Evolutionary conservation across 2,329 filamentous ascomycete species (phyloP).

Genomic region (Pseudofabraea citricarpa): DNA sequence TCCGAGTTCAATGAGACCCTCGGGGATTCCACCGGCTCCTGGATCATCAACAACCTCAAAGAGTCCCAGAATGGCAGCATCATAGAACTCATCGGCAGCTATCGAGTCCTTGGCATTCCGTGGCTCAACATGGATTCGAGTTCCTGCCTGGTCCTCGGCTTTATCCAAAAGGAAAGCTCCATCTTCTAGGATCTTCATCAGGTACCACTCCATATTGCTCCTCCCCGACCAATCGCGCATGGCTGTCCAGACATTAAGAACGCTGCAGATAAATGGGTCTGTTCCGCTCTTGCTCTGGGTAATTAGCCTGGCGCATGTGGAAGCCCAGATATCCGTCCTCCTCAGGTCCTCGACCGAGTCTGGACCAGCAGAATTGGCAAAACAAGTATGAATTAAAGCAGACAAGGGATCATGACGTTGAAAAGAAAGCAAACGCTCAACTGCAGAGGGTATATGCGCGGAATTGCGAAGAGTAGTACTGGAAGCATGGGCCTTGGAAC

Average conservation of each 20-base stretch:
- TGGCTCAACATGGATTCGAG: conserved; percentile 65
- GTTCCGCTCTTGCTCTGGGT: conserved; percentile 69
- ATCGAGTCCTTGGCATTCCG: conserved; percentile 77
- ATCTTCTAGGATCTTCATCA: conserved; percentile 91
- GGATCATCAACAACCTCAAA: conserved; percentile 85
- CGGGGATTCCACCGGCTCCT: conserved; percentile 78
- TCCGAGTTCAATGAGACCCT: conserved; percentile 77
- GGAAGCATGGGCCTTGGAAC: conserved; percentile 38
- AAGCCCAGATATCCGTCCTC: conserved; percentile 83
- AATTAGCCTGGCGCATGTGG: conserved; percentile 78
- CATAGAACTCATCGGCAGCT: conserved; percentile 83
- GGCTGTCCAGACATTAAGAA: conserved; percentile 82
- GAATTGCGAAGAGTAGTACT: conserved; percentile 41
- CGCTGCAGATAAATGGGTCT: conserved; percentile 75
- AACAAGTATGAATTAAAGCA: conserved; percentile 80
- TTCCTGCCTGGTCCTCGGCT: conserved; percentile 71
- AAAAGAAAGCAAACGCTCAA: conserved; percentile 82
- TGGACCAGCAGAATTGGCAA: conserved; percentile 78
- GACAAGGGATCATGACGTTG: conserved; percentile 84
- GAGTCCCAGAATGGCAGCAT: conserved; percentile 71
- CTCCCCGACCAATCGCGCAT: conserved; percentile 89
- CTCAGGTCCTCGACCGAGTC: conserved; percentile 77
- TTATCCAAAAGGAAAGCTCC: conserved; percentile 87
- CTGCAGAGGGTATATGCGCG: conserved; percentile 52
- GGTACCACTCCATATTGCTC: conserved; percentile 84